Conservation (phyloP, 1,139 yeast species). For the Magnusiomyces ingens region DNA sequence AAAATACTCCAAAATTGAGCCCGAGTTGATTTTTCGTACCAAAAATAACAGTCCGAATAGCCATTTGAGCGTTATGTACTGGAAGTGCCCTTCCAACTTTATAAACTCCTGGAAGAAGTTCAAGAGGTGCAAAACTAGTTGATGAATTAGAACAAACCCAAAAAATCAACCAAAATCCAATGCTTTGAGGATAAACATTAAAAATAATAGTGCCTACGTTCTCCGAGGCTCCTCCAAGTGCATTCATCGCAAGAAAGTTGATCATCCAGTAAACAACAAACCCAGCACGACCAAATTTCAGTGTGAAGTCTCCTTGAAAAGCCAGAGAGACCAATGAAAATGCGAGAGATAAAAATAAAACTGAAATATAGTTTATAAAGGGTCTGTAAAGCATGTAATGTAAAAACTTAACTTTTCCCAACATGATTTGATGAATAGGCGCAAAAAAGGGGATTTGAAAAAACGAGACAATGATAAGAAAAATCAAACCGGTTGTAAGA, state of each 20-base stretch:
- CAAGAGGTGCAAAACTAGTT: constrained; percentile 56
- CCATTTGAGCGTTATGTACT: constrained; percentile 51
- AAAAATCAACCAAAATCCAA: constrained; percentile 58
- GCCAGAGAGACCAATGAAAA: constrained; percentile 56
- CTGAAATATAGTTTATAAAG: constrained; percentile 42
- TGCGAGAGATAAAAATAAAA: constrained; percentile 47
- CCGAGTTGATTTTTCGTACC: constrained; percentile 53
- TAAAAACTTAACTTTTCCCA: constrained; percentile 39
- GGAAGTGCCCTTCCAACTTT: constrained; percentile 64
- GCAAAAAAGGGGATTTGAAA: constrained; percentile 54
- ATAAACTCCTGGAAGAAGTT: constrained; percentile 46
- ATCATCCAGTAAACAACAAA: constrained; percentile 61
- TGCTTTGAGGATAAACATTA: constrained; percentile 41
- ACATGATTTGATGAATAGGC: constrained; percentile 46
- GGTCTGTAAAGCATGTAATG: constrained; percentile 48
- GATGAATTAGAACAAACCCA: constrained; percentile 56
- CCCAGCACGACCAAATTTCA: constrained; percentile 53
- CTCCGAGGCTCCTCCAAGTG: constrained; percentile 61
- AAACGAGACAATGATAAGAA: constrained; percentile 60
- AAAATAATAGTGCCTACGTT: constrained; percentile 45
- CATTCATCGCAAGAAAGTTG: constrained; percentile 51
- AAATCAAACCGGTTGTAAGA: constrained; percentile 68
- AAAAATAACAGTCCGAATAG: constrained; percentile 51
- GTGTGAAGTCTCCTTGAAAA: constrained; percentile 48
- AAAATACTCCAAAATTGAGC: constrained; percentile 49